Evolutionary conservation across 345 rosid genomes (phyloP), one percentile per base, ranked within the genome.

Genomic region (Boechera divaricarpa): DNA sequence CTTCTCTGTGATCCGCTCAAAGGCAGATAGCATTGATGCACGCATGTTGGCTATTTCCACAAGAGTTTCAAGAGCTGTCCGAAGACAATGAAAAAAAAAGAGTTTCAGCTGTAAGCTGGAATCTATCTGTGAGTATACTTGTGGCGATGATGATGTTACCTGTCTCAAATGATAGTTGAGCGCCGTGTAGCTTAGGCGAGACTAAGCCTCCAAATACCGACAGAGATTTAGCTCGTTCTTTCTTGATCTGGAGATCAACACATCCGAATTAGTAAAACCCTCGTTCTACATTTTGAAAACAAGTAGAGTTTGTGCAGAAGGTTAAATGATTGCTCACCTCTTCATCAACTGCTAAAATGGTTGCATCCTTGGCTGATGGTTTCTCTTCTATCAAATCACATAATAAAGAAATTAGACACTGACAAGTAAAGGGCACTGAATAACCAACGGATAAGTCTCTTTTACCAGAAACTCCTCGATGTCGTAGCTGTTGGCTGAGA

Each of bases 141-240:
- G 60, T 67, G 47, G 53, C 64, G 26, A 72, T 74, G 51, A 66
- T 28, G 28, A 56, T 35, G 44, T 70, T 57, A 95, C 99, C 98
- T 85, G 86, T 82, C 81, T 91, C 99, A 77, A 95, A 95, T 41
- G 99, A 88, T 67, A 86, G 69, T 81, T 95, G 99, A 29, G 96
- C 78, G 21, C 88, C 69, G 65, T 90, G 88, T 71, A 95, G 93
- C 89, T 89, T 92, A 18, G 99, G 98, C 5, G 99, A 92, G 68
- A 92, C 90, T 56, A 95, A 78, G 67, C 89, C 83, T 74, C 98
- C 99, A 80, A 95, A 92, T 55, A 92, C 75, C 0, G 91, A 85
- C 28, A 92, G 73, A 33, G 83, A 82, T 81, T 84, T 95, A 6
- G 80, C 77, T 47, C 98, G 86, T 85, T 87, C 94, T 82, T 81